Conservation (phyloP, 73 alveolate genomes). For the Breviolum minutum region DNA sequence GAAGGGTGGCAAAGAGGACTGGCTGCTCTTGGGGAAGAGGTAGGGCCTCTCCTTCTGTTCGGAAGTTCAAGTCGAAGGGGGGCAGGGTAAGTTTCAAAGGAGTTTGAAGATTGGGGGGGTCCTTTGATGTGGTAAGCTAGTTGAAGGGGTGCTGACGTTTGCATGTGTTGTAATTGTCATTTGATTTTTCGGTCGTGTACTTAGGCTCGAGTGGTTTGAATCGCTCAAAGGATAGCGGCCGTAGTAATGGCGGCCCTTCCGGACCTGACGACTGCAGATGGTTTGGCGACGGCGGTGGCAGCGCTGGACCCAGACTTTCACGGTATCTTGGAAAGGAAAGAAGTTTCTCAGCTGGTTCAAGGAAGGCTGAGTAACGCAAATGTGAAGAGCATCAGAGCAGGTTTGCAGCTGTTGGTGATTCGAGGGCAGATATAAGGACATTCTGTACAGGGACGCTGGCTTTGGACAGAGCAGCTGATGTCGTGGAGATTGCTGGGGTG, state of each 20-base stretch:
- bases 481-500: not conserved
- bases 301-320: conserved; percentile 31
- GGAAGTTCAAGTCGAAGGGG: not conserved
- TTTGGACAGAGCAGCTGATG: not conserved
- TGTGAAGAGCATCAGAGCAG: not conserved
- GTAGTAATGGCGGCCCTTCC: not conserved
- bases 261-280: conserved; percentile 14
- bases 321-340: not conserved
- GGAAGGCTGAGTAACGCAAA: not conserved
- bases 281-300: not conserved
- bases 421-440: not conserved
- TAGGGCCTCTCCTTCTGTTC: not conserved
- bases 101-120: not conserved
- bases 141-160: not conserved
- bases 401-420: not conserved
- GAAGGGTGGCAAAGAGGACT: not conserved
- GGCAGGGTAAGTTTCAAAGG: not conserved
- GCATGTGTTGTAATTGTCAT: not conserved
- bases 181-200: not conserved
- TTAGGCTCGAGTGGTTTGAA: not conserved
- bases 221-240: not conserved
- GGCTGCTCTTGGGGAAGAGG: not conserved
- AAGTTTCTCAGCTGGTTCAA: not conserved
- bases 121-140: not conserved
- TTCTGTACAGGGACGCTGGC: not conserved